These are phyloP conservation scores for Gyrodon lividus DNA, from an alignment of 768 basidiomycete genomes.

Conservation along the genomic window DNA sequence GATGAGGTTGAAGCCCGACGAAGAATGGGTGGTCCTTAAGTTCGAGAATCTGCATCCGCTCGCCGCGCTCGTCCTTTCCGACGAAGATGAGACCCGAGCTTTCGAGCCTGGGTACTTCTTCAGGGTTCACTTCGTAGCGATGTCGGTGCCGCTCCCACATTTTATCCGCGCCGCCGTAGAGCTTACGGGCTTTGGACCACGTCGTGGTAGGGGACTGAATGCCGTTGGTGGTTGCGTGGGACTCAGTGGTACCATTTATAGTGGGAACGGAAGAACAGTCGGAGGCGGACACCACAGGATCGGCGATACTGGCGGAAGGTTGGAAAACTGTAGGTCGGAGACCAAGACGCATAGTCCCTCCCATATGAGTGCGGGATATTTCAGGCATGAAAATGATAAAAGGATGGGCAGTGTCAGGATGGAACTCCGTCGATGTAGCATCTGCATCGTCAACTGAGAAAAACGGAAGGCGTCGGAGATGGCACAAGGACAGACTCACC, in stretches of 20 bases:
- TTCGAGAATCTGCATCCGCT: slow-evolving; percentile 97
- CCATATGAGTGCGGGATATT: slow-evolving; percentile 96
- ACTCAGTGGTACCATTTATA: slow-evolving; percentile 1
- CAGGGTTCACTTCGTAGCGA: slow-evolving; percentile 94
- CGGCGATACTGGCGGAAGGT: slow-evolving; percentile 27
- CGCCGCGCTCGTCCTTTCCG: slow-evolving; percentile 93
- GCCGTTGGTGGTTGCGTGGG: slow-evolving; percentile 5
- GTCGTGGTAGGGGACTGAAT: slow-evolving; percentile 43
- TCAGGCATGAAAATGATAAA: slow-evolving; percentile 98
- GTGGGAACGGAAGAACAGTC: slow-evolving; percentile 8
- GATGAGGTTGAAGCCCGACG: slow-evolving; percentile 92
- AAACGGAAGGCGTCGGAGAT: background rate
- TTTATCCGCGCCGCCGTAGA: slow-evolving; percentile 79
- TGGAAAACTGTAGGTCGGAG: slow-evolving; percentile 94
- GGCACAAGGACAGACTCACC: slow-evolving; percentile 41
- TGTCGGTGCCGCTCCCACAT: slow-evolving; percentile 98
- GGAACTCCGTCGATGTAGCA: slow-evolving; percentile 86
- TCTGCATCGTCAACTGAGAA: slow-evolving; percentile 41
- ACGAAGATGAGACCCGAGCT: slow-evolving; percentile 72
- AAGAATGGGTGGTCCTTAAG: slow-evolving; percentile 92
- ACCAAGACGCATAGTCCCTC: slow-evolving; percentile 99
- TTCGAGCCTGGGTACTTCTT: slow-evolving; percentile 70
- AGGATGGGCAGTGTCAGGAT: slow-evolving; percentile 57
- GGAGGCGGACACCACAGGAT: slow-evolving; percentile 13
- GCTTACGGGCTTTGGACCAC: slow-evolving; percentile 69